phyloP scores from a whole-genome alignment of 1,139 yeast species.

The Wickerhamiella pararugosa region DNA sequence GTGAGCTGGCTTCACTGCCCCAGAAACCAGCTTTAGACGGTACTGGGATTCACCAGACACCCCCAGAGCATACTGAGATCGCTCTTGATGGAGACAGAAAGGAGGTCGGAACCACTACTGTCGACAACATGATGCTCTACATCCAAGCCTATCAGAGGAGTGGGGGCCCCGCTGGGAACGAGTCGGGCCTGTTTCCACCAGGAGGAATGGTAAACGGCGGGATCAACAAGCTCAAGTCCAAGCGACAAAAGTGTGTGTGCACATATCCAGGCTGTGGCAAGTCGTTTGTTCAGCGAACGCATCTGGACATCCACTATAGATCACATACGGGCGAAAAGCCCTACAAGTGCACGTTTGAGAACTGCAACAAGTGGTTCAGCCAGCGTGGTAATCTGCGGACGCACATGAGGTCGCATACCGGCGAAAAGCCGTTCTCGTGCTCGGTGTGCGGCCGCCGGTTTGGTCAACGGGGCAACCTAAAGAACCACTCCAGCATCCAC shows the following conservation, averaged over 20 bases:
- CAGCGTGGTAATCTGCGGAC: conserved; percentile 89
- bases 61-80: too few species aligned
- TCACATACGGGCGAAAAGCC: conserved; percentile 61
- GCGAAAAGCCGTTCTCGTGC: conserved; percentile 58
- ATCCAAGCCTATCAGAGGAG: conserved; percentile 76
- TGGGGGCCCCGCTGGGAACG: conserved; percentile 18
- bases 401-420: conserved; percentile 63
- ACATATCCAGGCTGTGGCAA: conserved; percentile 48
- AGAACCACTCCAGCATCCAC: conserved; percentile 75
- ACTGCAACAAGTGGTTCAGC: conserved; percentile 61
- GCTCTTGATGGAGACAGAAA: not conserved
- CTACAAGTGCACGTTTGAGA: conserved; percentile 49
- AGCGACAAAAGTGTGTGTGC: conserved; percentile 41
- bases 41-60: too few species aligned
- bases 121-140: conserved; percentile 78
- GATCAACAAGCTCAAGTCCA: conserved; percentile 47
- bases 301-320: conserved; percentile 72
- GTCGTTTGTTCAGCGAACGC: conserved; percentile 84
- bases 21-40: too few species aligned
- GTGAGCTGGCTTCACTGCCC: too few species aligned
- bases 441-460: conserved; percentile 30
- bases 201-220: conserved; percentile 67
- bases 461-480: conserved; percentile 79
- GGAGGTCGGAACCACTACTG: conserved; percentile 68
- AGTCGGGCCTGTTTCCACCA: conserved; percentile 38